A percentile compares a stretch with the other conserved stretches of the same genome.
These are phyloP conservation scores for Aulographum hederae DNA, from an alignment of 2,329 filamentous ascomycete genomes.

Conservation along the genomic window DNA sequence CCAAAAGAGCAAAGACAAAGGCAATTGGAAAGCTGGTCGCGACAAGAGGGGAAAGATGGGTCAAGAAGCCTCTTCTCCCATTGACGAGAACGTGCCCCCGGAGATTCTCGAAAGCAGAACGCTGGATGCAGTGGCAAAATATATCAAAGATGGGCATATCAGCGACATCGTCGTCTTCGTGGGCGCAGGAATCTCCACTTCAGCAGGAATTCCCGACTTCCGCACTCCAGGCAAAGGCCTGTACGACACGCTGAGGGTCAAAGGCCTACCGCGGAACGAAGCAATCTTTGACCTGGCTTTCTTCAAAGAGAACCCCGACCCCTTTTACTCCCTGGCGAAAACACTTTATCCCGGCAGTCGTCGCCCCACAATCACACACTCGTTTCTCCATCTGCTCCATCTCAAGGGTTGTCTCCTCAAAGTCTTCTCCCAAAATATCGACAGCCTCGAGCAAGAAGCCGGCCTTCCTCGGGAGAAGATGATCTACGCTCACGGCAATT, in stretches of 20 bases:
- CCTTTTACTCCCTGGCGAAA: constrained; percentile 82
- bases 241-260: constrained; percentile 74
- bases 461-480: constrained; percentile 69
- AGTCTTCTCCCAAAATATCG: constrained; percentile 95
- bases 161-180: constrained; percentile 67
- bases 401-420: constrained; percentile 63
- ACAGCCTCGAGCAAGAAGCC: constrained; percentile 76
- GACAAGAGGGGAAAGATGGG: constrained; percentile 48
- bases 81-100: constrained; percentile 47
- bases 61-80: constrained; percentile 54
- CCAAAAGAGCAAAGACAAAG: neutral
- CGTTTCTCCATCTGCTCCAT: constrained; percentile 68
- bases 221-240: constrained; percentile 82
- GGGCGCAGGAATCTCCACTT: constrained; percentile 74
- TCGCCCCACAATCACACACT: constrained; percentile 75
- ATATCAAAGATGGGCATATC: constrained; percentile 52
- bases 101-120: constrained; percentile 48
- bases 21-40: neutral
- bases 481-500: constrained; percentile 89
- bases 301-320: constrained; percentile 66
- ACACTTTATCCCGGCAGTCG: constrained; percentile 87
- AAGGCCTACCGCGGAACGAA: constrained; percentile 77
- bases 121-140: constrained; percentile 58
- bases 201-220: constrained; percentile 72
- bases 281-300: constrained; percentile 87